A percentile compares a stretch with the other conserved stretches of the same genome.
Evolutionary conservation across 768 basidiomycete genomes (phyloP).

Genomic region (Trametes gibbosa): DNA sequence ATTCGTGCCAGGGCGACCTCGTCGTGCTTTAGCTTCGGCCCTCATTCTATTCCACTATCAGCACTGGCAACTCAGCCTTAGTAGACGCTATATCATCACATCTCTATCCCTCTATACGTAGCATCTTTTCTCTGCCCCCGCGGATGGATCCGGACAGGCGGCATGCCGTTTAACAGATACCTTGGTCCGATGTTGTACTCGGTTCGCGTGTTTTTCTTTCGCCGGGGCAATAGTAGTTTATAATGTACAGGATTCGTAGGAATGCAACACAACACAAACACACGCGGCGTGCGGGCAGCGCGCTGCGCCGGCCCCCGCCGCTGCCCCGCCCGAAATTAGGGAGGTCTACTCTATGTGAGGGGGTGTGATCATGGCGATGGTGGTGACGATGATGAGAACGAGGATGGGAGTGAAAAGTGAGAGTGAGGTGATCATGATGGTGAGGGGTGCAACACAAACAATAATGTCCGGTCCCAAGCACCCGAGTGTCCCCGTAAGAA

Average conservation of each 20-base stretch:
- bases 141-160: not conserved
- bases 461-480: not conserved
- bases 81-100: not conserved
- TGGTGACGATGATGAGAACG: not conserved
- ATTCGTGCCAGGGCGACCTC: slow-evolving; percentile 76
- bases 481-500: slow-evolving; percentile 3
- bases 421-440: not conserved
- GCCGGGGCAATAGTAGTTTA: slow-evolving; percentile 13
- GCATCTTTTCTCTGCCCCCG: not conserved
- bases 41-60: too few species aligned
- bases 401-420: too few species aligned
- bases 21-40: slow-evolving; percentile 55
- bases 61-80: too few species aligned
- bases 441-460: not conserved
- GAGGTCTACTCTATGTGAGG: not conserved
- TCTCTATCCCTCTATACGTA: not conserved
- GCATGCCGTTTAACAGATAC: too few species aligned
- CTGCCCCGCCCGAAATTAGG: not conserved
- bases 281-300: slow-evolving; percentile 1
- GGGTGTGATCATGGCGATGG: not conserved
- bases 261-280: slow-evolving; percentile 1
- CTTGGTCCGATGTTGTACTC: not conserved
- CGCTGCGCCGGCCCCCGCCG: slow-evolving; percentile 11
- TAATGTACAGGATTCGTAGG: slow-evolving; percentile 19
- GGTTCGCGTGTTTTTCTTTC: not conserved